Percentiles rank a stretch among this genome's conserved stretches.
phyloP scores from a whole-genome alignment of 2,329 filamentous ascomycete genomes.

The Fusarium falciforme region DNA sequence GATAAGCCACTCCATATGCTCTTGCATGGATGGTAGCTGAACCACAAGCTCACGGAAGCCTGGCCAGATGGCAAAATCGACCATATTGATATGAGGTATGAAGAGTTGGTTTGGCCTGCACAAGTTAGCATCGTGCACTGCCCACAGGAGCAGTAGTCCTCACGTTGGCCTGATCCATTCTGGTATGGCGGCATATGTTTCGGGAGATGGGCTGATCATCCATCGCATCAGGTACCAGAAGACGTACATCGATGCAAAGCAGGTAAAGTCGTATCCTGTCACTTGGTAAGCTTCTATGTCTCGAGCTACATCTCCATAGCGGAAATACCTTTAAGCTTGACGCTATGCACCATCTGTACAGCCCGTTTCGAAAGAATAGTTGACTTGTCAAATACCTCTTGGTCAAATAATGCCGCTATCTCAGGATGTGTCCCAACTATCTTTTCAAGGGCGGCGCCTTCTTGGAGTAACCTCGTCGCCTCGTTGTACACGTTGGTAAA shows the following conservation, averaged over 20 bases:
- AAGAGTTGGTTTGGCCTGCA: background rate
- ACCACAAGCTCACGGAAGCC: slow-evolving; percentile 11
- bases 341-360: slow-evolving; percentile 24
- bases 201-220: slow-evolving; percentile 14
- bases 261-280: slow-evolving; percentile 21
- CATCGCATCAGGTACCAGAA: slow-evolving; percentile 30
- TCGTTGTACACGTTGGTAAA: background rate
- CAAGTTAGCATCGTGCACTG: background rate
- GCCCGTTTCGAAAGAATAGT: slow-evolving; percentile 21
- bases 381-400: slow-evolving; percentile 9
- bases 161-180: slow-evolving; percentile 28
- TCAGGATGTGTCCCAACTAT: background rate
- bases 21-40: slow-evolving; percentile 15
- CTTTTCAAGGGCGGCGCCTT: accelerated
- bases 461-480: background rate
- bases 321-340: slow-evolving; percentile 10
- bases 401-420: slow-evolving; percentile 13
- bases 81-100: slow-evolving; percentile 18
- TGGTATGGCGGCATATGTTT: slow-evolving; percentile 17
- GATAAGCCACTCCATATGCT: slow-evolving; percentile 16
- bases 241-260: slow-evolving; percentile 12
- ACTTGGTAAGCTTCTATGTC: accelerated
- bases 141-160: accelerated
- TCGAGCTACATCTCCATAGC: background rate
- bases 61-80: slow-evolving; percentile 22